Conservation (phyloP, 176 grass and related monocot genomes). For the Eragrostis curvula region DNA sequence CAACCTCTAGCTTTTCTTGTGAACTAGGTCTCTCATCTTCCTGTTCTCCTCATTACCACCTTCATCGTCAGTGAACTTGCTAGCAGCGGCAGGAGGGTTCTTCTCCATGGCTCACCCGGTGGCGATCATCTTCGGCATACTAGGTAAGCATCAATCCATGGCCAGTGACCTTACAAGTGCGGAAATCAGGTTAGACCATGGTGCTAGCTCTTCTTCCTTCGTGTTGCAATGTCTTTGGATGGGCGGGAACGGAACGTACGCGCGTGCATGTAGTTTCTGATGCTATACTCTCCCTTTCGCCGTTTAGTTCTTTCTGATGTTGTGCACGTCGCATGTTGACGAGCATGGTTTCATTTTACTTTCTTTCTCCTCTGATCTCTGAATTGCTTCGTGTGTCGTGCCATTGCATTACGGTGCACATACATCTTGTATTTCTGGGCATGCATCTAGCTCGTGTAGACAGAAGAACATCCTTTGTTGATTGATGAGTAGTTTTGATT, state of each 20-base stretch:
- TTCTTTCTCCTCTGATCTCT: too few species aligned
- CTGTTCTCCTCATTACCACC: neutral
- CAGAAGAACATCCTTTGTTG: constrained; percentile 15
- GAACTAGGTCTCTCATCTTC: neutral
- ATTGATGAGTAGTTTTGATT: neutral
- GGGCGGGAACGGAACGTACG: neutral
- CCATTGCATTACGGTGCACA: too few species aligned
- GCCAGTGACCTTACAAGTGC: neutral
- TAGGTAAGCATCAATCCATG: constrained; percentile 10
- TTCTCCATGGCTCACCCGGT: constrained; percentile 50
- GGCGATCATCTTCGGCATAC: constrained; percentile 42
- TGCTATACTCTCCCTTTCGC: neutral
- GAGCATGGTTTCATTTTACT: neutral
- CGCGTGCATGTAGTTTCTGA: neutral
- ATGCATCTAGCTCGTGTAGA: constrained; percentile 15
- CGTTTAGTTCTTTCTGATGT: neutral
- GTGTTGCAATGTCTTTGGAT: neutral
- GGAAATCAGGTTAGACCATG: neutral
- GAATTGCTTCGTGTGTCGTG: too few species aligned
- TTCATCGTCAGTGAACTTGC: neutral
- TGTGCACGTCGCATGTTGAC: neutral
- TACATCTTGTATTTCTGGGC: constrained; percentile 4
- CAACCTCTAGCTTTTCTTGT: neutral
- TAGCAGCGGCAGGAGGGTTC: constrained; percentile 31
- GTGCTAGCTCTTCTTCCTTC: neutral